Evolutionary conservation across 2,329 filamentous ascomycete genomes (phyloP).

Genomic region (Scytalidium lignicola): DNA sequence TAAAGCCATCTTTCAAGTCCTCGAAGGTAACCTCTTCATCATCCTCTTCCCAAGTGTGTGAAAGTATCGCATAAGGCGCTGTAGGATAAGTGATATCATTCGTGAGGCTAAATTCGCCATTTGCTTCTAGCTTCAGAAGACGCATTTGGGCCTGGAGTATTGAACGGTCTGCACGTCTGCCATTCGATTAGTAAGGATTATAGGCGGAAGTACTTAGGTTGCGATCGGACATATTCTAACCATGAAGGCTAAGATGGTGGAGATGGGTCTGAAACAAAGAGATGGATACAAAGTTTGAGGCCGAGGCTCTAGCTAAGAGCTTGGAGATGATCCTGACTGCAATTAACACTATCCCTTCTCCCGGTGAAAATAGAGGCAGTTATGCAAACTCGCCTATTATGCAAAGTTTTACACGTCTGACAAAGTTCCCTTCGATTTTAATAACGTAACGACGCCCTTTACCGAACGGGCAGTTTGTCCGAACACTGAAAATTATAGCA

Average conservation of each 20-base stretch:
- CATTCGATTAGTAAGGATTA: slow-evolving; percentile 8
- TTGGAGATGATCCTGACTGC: background rate
- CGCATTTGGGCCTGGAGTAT: slow-evolving; percentile 6
- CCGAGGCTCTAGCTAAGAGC: background rate
- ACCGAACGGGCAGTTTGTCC: too few relatives aligned
- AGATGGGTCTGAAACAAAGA: background rate
- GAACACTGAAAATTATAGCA: too few relatives aligned
- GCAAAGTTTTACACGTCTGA: too few relatives aligned
- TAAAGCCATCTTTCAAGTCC: slow-evolving; percentile 4
- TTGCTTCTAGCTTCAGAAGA: slow-evolving; percentile 9
- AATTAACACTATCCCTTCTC: too few relatives aligned
- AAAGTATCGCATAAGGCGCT: slow-evolving; percentile 2
- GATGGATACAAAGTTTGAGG: background rate
- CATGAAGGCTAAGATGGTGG: slow-evolving; percentile 5
- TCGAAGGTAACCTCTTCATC: slow-evolving; percentile 5
- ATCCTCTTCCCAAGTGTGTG: slow-evolving; percentile 5
- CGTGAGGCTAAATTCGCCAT: slow-evolving; percentile 5
- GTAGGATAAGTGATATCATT: background rate
- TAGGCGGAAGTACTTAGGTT: slow-evolving; percentile 5
- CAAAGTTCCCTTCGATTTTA: too few relatives aligned
- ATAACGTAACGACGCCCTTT: too few relatives aligned
- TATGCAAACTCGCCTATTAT: too few relatives aligned
- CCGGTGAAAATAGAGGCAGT: too few relatives aligned
- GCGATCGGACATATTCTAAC: background rate
- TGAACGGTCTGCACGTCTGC: slow-evolving; percentile 7